Base-by-base conservation (phyloP, 2,329 filamentous ascomycete genomes). In the Grosmannia huntii region DNA sequence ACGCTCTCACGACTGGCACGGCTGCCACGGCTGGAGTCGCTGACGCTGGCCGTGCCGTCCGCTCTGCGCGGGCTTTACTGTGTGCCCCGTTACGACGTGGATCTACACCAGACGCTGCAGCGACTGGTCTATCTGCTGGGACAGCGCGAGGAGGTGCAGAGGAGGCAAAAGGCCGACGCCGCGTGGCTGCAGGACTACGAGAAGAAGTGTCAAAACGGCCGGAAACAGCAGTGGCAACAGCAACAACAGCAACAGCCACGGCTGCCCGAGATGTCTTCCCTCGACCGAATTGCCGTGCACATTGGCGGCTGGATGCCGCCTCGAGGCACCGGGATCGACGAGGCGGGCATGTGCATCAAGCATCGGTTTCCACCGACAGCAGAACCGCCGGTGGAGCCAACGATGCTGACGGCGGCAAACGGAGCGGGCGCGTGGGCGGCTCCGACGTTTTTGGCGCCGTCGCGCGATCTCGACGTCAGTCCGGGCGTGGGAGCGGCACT, bases 11-110 rank as follows among this genome's bases (percentile, higher is more conserved):
- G 70, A 4, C 61, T 76, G 1, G 71, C 70, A 63, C 61, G 59
- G 3, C 77, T 78, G 57, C 69, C 67, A 4, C 63, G 63, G 9
- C 68, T 79, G 16, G 65, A 71, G 46, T 71, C 68, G 0, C 66
- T 79, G 23, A 72, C 68, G 0, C 61, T 79, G 16, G 74, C 78
- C 60, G 71, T 75, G 14, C 76, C 72, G 64, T 58, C 59, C 19
- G 36, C 23, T 16, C 31, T 58, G 19, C 53, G 48, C 16, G 41
- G 36, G 6, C 46, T 60, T 21, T 16, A 38, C 19, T 56, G 38
- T 21, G 56, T 60, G 1, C 56, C 59, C 14, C 56, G 57, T 28
- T 56, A 38, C 53, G 59, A 60, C 21, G 38, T 53, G 6, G 59
- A 60, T 27, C 53, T 60, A n/a, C 59, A 58, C 19, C 49, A 46